Evolutionary conservation across 2,329 filamentous ascomycete genomes (phyloP), one percentile per base, ranked within the genome.

Genomic region (Graphilbum fragrans): DNA sequence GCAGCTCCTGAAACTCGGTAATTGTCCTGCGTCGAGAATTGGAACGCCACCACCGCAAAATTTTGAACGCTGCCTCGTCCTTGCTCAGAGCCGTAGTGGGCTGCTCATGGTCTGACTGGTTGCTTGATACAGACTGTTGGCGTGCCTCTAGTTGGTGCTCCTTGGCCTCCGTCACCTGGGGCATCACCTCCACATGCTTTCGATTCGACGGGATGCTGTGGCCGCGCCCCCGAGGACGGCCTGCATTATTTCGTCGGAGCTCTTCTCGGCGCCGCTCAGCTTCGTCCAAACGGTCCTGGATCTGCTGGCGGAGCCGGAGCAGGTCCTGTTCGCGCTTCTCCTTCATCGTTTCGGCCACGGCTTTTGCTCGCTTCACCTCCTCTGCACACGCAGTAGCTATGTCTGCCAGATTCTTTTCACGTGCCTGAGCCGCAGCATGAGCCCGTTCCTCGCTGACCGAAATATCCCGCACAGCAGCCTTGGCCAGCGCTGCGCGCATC

Each of bases 311-410:
- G 56, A 84, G 69, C 53, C 78, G 77, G 50, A 70, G 70, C 43
- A 83, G 72, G 48, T 88, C 82, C 43, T 80, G 78, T 54, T 86
- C 80, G 48, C 85, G 77, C 57, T 82, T 81, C 62, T 85, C 81
- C 60, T 86, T 87, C 66, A 84, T 86, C 44, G 74, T 79, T 57
- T 86, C 83, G 14, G 84, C 84, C n/a, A 88, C 71, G 39, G 82
- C 80, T 65, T 90, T 90, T 40, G 84, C 84, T 48, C 83, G 73
- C 55, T 82, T 79, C 16, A 92, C 85, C 56, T 92, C 85, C 58
- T 87, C 84, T 18, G 85, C 85, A 55, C 85, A 90, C 45, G 77
- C 72, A 38, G 84, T 82, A 4, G 85, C 82, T 35, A 90, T 87
- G 57, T 88, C 84, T 9, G 82, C 84, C 17, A 92, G 62, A 51